Base-by-base conservation (phyloP, 148 eudicot genomes). In the Camellia lanceoleosa region DNA sequence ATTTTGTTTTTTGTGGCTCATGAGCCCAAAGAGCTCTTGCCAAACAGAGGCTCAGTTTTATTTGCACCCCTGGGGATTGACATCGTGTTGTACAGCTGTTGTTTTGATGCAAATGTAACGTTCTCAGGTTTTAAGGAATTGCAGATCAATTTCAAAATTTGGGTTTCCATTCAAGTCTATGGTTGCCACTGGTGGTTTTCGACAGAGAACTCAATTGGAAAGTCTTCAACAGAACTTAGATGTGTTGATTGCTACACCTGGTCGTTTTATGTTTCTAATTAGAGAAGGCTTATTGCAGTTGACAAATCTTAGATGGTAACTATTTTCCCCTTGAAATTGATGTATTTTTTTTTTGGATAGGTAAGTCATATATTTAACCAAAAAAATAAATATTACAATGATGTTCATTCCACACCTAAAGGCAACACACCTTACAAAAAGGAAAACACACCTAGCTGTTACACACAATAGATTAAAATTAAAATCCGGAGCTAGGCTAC, bases 131-230 rank as follows among this genome's bases (percentile, higher is more conserved):
- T 83, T 93, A 70, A 87, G 83, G 76, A 90, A 87, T 82, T 96
- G 99, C 75, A 86, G 99, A 68, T 89, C 90, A 81, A 81, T 96
- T 74, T 96, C 99, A 80, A 96, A 88, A 79, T 79, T 76, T 74
- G 99, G 99, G 78, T 88, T 93, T 80, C 99, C 98, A 47, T 92
- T 96, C 85, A 93, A 98, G 67, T 96, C 99, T 74, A 91, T 93
- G 91, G 93, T 96, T 75, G 97, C 92, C 13, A 96, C 99, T 60
- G 99, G 99, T 77, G 99, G 98, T 73, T 96, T 96, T 75, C 87
- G 92, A 72, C 99, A 93, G 85, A 85, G 68, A 84, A 96, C 99
- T 63, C 99, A 96, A 84, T 76, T 91, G 84, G 98, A 96, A 86
- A 92, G 83, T 86, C 99, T 96, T 77, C 88, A 89, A 68, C 91